Percentiles rank a stretch among this genome's conserved stretches.
phyloP scores from a whole-genome alignment of 2,329 filamentous ascomycete species.

The Venturia asperata region DNA sequence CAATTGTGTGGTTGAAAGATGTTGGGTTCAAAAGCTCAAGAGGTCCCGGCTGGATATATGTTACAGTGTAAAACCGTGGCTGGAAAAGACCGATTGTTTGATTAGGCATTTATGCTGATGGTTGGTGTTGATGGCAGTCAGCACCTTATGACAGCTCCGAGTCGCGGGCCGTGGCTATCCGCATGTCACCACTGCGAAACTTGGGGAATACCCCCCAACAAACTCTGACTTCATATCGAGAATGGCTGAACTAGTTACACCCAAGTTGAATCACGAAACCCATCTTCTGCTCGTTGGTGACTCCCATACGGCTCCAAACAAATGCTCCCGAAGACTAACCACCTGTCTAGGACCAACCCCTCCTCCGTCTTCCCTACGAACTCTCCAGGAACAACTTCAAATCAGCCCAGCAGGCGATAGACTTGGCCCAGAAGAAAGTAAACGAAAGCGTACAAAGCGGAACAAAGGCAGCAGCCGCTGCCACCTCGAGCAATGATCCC shows the following conservation, averaged over 20 bases:
- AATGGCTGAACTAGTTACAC: slow-evolving; percentile 43
- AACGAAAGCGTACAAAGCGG: slow-evolving; percentile 50
- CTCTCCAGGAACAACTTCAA: slow-evolving; percentile 93
- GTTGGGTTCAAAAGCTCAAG: no score
- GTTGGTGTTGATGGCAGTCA: not conserved
- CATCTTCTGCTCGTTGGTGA: slow-evolving; percentile 61
- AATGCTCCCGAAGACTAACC: not conserved
- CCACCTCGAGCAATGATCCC: slow-evolving; percentile 30
- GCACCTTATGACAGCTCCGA: not conserved
- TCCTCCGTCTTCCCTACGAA: slow-evolving; percentile 87
- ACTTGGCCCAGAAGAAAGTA: slow-evolving; percentile 60
- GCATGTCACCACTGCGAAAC: not conserved
- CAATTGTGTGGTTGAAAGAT: no score
- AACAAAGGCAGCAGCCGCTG: slow-evolving; percentile 57
- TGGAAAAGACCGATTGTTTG: no score
- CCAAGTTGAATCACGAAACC: slow-evolving; percentile 65
- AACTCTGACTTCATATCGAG: not conserved
- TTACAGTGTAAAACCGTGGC: no score
- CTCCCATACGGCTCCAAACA: not conserved
- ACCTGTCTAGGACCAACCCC: slow-evolving; percentile 69
- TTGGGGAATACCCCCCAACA: not conserved
- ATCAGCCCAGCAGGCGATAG: slow-evolving; percentile 67
- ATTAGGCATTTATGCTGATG: no score
- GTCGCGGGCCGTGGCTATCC: not conserved
- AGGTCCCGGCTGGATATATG: no score